Percentiles rank a stretch among this genome's conserved stretches.
phyloP scores from a whole-genome alignment of 768 basidiomycete genomes.

The Aureoboletus auriporus region DNA sequence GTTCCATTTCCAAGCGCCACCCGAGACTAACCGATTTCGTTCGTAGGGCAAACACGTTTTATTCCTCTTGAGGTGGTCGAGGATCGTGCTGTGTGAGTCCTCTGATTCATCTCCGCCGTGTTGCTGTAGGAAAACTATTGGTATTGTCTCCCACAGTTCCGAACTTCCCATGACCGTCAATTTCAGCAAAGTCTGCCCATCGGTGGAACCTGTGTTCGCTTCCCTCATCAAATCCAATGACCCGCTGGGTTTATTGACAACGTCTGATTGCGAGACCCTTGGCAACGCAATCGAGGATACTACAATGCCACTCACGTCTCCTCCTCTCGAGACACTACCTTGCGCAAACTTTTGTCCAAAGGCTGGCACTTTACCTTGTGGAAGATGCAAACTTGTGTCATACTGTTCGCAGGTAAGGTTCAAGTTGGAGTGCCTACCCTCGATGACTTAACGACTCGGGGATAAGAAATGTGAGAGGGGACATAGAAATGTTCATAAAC shows the following conservation, averaged over 20 bases:
- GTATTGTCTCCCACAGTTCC: not conserved
- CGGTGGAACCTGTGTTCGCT: constrained; percentile 7
- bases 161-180: constrained; percentile 6
- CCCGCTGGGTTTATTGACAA: constrained; percentile 9
- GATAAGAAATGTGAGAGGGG: constrained; percentile 35
- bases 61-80: not conserved
- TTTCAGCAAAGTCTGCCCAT: not conserved
- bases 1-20: not conserved
- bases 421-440: not conserved
- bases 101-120: not conserved
- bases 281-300: constrained; percentile 12
- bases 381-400: constrained; percentile 35
- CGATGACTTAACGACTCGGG: not conserved
- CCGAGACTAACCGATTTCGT: not conserved
- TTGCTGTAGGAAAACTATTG: not conserved
- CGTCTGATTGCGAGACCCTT: constrained; percentile 18
- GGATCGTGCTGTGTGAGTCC: not conserved
- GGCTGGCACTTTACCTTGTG: constrained; percentile 20
- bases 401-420: constrained; percentile 38
- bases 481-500: constrained; percentile 37
- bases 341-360: constrained; percentile 33
- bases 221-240: constrained; percentile 16
- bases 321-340: constrained; percentile 23
- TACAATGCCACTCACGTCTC: constrained; percentile 13
- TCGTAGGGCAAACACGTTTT: constrained; percentile 11